Evolutionary conservation across 257 asterid genomes (phyloP), one percentile per base, ranked within the genome.

Genomic region (Jacaranda mimosifolia): DNA sequence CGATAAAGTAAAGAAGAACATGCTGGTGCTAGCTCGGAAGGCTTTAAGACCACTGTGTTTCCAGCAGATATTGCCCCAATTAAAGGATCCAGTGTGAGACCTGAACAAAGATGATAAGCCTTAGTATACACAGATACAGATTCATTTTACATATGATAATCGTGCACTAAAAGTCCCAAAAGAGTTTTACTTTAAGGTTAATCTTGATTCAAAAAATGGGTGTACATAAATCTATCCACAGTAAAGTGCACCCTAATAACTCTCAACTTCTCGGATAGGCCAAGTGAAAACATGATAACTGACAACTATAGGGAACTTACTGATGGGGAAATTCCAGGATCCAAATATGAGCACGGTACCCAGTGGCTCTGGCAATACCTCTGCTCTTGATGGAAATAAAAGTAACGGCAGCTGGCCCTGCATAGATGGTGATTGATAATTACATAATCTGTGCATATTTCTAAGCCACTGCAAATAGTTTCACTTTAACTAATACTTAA

Each of bases 31-130:
- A 90, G 82, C 77, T 94, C 98, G 0, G 98, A 92, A 79, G 93
- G 97, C 83, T 94, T 94, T 74, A 94, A 0, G 55, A 91, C 86
- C 7, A 71, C 90, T 0, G 97, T 77, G 84, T 94, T 94, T 77
- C 98, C 98, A 39, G 98, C 97, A 9, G 98, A 86, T 83, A 94
- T 84, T 77, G 97, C 98, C 78, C 98, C 98, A 17, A 94, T 83
- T 60, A 86, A 70, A 39, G 98, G 97, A 63, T 94, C 98, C 81
- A 94, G 85, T 21, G 87, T 75, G 52, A 94, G 89, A 74, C 93
- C 98, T 94, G 85, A 78, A 81, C 67, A 65, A 77, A 59, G 53
- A 68, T 35, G 48, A 55, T 19, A 4, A n/a, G 10, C 55, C 74
- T 73, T 19, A 68, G 67, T 21, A 45, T 57, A 26, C 43, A 57